Evolutionary conservation across 768 basidiomycete genomes (phyloP).

Genomic region (Goffeauzyma gilvescens): DNA sequence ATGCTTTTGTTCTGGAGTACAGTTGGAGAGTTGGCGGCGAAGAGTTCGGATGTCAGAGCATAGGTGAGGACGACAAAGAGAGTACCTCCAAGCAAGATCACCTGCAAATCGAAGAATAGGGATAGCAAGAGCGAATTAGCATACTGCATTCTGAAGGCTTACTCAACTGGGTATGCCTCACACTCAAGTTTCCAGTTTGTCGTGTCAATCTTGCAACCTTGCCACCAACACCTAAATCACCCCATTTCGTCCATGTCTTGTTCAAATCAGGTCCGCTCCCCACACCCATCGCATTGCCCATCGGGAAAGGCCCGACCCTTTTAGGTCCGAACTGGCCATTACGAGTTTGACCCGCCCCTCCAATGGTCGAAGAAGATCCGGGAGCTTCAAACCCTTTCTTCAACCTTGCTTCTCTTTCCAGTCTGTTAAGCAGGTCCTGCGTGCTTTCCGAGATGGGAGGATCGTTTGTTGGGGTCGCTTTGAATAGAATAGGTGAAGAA

Average conservation of each 20-base stretch:
- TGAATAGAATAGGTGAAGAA: no score
- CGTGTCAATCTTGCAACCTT: no score
- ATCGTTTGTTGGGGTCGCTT: no score
- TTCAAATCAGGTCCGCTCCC: constrained; percentile 18
- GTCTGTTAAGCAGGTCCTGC: constrained; percentile 9
- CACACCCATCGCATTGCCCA: constrained; percentile 30
- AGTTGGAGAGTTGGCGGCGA: constrained; percentile 28
- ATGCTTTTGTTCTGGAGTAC: constrained; percentile 30
- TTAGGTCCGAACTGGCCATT: neutral
- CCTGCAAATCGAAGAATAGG: constrained; percentile 3
- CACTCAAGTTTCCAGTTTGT: no score
- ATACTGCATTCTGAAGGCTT: neutral
- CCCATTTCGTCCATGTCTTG: constrained; percentile 27
- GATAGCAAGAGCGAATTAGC: neutral
- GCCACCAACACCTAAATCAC: constrained; percentile 24
- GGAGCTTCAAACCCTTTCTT: neutral
- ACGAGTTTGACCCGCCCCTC: neutral
- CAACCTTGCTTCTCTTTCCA: constrained; percentile 8
- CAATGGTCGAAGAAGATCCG: neutral
- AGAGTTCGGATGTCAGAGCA: constrained; percentile 28
- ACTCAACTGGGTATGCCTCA: no score
- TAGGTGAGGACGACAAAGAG: constrained; percentile 27
- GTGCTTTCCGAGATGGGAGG: neutral
- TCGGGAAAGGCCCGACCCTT: constrained; percentile 22
- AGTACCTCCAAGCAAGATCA: constrained; percentile 26